Percentiles rank a stretch among this genome's conserved stretches.
phyloP scores from a whole-genome alignment of 2,329 filamentous ascomycete genomes.

The Onygenales sp. region DNA sequence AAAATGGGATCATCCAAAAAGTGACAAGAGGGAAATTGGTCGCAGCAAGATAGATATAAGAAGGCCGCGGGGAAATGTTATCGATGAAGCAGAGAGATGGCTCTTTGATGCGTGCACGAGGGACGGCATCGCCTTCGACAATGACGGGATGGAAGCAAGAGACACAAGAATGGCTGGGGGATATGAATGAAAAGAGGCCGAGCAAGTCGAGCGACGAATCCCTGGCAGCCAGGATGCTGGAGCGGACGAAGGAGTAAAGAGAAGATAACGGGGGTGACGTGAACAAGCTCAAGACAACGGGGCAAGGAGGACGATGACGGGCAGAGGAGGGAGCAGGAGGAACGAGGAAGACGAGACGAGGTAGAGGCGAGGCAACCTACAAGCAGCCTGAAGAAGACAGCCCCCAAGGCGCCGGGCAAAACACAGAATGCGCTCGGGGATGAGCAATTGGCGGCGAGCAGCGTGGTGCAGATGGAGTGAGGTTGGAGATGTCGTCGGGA shows the following conservation, averaged over 20 bases:
- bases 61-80: background rate
- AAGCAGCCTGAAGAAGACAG: slow-evolving; percentile 27
- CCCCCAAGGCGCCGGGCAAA: slow-evolving; percentile 6
- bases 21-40: background rate
- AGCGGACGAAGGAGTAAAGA: slow-evolving; percentile 10
- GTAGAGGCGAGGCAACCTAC: slow-evolving; percentile 31
- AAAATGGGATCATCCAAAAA: background rate
- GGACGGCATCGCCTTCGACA: background rate
- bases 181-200: background rate
- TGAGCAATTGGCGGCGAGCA: background rate
- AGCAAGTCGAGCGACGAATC: background rate
- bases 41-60: background rate
- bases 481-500: background rate
- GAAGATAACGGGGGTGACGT: slow-evolving; percentile 11
- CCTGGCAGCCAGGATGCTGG: slow-evolving; percentile 10
- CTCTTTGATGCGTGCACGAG: background rate
- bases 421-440: background rate
- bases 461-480: background rate
- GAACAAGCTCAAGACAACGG: slow-evolving; percentile 11
- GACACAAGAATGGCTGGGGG: background rate
- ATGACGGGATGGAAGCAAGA: background rate
- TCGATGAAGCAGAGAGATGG: background rate
- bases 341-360: slow-evolving; percentile 8
- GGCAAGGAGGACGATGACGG: slow-evolving; percentile 5
- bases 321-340: slow-evolving; percentile 7